Conservation (phyloP, 2,329 filamentous ascomycete genomes). For the Grosmannia serpens region DNA sequence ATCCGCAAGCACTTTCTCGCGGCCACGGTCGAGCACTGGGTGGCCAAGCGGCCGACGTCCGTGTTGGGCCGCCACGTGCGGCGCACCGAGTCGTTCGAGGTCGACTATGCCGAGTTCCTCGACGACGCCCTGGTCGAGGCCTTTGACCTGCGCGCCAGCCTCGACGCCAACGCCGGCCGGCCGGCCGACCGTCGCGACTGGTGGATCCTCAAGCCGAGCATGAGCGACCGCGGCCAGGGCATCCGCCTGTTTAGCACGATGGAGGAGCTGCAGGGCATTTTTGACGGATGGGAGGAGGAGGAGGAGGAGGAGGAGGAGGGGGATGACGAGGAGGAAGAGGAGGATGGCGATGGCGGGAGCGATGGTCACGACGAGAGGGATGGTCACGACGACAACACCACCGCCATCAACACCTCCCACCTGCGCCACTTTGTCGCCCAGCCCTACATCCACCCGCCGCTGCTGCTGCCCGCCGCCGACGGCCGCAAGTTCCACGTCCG, state of each 20-base stretch:
- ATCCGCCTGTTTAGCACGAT: constrained; percentile 82
- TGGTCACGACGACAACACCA: constrained; percentile 26
- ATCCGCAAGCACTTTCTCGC: constrained; percentile 94
- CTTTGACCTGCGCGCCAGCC: constrained; percentile 72
- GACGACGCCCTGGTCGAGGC: constrained; percentile 87
- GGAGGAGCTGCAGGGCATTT: constrained; percentile 73
- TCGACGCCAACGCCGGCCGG: constrained; percentile 47
- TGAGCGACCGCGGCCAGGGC: constrained; percentile 93
- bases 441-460: constrained; percentile 82
- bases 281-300: constrained; percentile 79
- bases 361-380: constrained; percentile 17
- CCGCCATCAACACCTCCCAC: constrained; percentile 68
- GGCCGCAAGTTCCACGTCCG: constrained; percentile 88
- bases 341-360: constrained; percentile 16
- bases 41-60: constrained; percentile 68
- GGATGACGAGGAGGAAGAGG: constrained; percentile 35
- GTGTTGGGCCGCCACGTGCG: constrained; percentile 61
- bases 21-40: constrained; percentile 73
- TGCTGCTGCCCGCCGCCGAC: constrained; percentile 53
- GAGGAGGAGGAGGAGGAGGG: constrained; percentile 54
- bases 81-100: constrained; percentile 73
- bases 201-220: constrained; percentile 98
- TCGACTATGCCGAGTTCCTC: constrained; percentile 93
- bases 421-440: constrained; percentile 94
- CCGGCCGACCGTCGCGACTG: constrained; percentile 50